These are phyloP conservation scores for Trypanosoma platydactyli DNA, from an alignment of 208 protist species.

Conservation along the genomic window DNA sequence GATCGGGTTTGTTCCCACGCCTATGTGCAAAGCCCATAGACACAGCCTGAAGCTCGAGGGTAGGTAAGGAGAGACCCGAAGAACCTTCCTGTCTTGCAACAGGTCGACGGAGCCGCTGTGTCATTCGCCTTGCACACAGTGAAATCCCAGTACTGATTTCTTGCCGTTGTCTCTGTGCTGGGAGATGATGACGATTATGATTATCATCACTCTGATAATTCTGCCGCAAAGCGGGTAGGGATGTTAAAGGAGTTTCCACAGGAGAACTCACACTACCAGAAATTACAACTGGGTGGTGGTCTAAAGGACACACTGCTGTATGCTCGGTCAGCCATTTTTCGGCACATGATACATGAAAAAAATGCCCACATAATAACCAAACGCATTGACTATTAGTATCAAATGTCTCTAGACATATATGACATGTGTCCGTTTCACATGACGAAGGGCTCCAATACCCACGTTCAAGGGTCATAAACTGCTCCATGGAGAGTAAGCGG, in stretches of 20 bases:
- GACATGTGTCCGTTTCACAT: conserved; percentile 33
- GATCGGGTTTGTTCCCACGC: conserved; percentile 3
- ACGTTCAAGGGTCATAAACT: conserved; percentile 32
- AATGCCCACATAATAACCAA: conserved; percentile 67
- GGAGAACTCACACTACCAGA: background rate
- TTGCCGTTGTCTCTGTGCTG: conserved; percentile 1
- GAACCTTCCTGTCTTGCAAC: conserved; percentile 6
- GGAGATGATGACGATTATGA: background rate
- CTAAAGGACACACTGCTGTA: conserved; percentile 64
- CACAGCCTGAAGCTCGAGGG: conserved; percentile 23
- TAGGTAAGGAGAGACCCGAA: conserved; percentile 12
- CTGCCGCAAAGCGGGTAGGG: background rate
- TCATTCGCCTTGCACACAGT: background rate
- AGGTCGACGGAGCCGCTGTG: conserved; percentile 5
- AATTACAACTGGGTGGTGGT: conserved; percentile 36
- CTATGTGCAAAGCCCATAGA: conserved; percentile 11
- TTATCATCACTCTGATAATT: background rate
- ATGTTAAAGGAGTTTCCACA: conserved; percentile 1
- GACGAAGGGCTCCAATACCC: conserved; percentile 29
- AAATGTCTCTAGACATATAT: conserved; percentile 65
- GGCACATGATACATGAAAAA: conserved; percentile 66
- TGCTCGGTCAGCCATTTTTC: conserved; percentile 66
- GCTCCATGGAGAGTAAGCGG: conserved; percentile 26
- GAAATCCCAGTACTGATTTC: background rate
- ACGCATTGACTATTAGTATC: conserved; percentile 36